Conservation (phyloP, 2,329 filamentous ascomycete species). For the Fusarium aywerte region DNA sequence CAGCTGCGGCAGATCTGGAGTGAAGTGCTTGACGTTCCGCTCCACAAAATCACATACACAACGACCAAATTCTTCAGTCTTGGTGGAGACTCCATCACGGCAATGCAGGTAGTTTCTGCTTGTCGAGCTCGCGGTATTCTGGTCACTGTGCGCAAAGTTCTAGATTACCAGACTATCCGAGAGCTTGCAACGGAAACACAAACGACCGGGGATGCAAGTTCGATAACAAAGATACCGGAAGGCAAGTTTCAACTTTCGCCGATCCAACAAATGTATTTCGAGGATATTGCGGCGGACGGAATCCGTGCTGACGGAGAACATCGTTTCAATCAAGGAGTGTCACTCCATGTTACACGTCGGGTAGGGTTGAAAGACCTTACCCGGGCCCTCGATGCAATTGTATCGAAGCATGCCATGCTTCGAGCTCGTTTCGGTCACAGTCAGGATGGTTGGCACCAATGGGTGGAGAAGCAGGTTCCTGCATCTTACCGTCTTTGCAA, state of each 20-base stretch:
- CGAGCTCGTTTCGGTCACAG: neutral
- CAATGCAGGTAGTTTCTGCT: conserved; percentile 6
- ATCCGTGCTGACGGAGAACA: neutral
- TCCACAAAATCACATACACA: neutral
- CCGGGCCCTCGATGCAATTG: neutral
- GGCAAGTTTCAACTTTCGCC: neutral
- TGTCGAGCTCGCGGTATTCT: neutral
- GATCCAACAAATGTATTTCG: neutral
- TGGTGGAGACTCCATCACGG: conserved; percentile 7
- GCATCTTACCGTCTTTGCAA: neutral
- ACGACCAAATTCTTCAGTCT: conserved; percentile 5
- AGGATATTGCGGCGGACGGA: neutral
- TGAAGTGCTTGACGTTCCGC: neutral
- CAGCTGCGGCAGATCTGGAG: conserved; percentile 2
- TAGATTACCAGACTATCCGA: neutral
- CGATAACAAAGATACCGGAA: neutral
- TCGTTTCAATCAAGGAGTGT: neutral
- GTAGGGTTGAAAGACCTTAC: neutral
- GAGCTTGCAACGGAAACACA: neutral
- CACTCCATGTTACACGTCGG: neutral
- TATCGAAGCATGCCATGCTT: conserved; percentile 4
- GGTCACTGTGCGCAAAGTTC: neutral
- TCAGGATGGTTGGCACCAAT: neutral
- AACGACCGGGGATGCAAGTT: neutral
- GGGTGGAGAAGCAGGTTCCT: neutral